Evolutionary conservation across 148 eudicot species (phyloP), one percentile per base, ranked within the genome.

Genomic region (Bassia scoparia): DNA sequence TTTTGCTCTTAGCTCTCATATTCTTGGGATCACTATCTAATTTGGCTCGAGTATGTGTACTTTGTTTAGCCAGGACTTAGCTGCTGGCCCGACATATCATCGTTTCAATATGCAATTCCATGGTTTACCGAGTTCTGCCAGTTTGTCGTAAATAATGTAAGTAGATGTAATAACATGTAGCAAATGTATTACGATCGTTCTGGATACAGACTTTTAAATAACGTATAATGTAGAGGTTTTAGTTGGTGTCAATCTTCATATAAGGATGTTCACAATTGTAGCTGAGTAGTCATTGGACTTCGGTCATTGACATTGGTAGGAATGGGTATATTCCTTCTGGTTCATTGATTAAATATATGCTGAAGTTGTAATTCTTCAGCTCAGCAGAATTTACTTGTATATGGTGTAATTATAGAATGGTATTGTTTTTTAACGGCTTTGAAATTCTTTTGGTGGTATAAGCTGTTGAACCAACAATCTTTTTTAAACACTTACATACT

Each of bases 81-180:
- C 33, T 24, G 52, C 31, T 66, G 69, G 53, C 33, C 7, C 4
- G 3, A 38, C 30, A 13, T 43, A 21, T 23, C 16, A 4, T 58
- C 34, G 34, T 24, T 14, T 64, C 43, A 5, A 16, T 66, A 37
- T 15, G 69, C 69, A 41, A 63, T 44, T 66, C 11, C 24, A 44
- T 44, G 67, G 67, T 14, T 11, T 23, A 0, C 24, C 7, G 3
- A 26, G 18, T 37, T 38, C 16, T 38, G 68, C 37, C 10, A 41
- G 11, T 43, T 13, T 63, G 46, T 24, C 31, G 4, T 24, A 21
- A 37, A 44, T 66, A 41, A 43, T 66, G 69, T 66, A 49, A 23
- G 43, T 66, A 66, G 15, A 11, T 66, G 69, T 66, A 66, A 41
- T 66, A 24, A 66, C 35, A 43, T 5, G 53, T 34, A 24, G n/a